These are phyloP conservation scores for Chlorella sp. DNA, from an alignment of 139 green algal genomes.

Conservation along the genomic window DNA sequence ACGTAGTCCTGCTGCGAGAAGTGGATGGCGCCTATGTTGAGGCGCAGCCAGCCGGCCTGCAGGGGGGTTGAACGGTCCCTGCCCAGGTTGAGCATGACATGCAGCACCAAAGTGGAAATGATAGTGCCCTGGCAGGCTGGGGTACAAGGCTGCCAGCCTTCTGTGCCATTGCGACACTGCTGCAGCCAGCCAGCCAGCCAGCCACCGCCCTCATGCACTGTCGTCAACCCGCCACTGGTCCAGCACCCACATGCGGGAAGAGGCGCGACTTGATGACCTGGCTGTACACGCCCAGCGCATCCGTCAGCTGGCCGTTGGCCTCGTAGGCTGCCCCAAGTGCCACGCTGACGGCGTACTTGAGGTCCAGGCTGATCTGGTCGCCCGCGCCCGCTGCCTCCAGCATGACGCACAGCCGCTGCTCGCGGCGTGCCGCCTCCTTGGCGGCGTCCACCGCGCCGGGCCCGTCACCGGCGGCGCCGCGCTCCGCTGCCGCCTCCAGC, in stretches of 20 bases:
- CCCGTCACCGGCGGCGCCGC: conserved; percentile 25
- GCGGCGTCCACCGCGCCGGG: conserved; percentile 77
- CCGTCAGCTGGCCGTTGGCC: conserved; percentile 72
- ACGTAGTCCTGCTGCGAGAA: conserved; percentile 76
- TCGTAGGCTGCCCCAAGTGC: conserved; percentile 69
- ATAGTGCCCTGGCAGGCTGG: too few species aligned
- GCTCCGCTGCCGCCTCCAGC: conserved; percentile 64
- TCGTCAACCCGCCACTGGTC: background rate
- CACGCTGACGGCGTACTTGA: conserved; percentile 76
- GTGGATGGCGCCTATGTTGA: conserved; percentile 94
- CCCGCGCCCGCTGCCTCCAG: conserved; percentile 59
- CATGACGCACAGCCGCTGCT: conserved; percentile 75
- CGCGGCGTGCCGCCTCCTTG: conserved; percentile 78
- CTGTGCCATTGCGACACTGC: too few species aligned
- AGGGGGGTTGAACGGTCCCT: background rate
- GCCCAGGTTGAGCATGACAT: background rate
- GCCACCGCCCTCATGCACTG: too few species aligned
- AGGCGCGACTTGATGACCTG: conserved; percentile 76
- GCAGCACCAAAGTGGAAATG: too few species aligned
- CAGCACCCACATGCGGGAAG: conserved; percentile 46
- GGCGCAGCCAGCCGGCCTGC: conserved; percentile 69
- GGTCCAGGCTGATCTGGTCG: conserved; percentile 80
- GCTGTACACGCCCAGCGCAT: conserved; percentile 82
- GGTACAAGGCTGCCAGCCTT: too few species aligned
- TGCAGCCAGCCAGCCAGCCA: too few species aligned